Evolutionary conservation across 1,139 yeast species (phyloP).

Genomic region (Geotrichum cucujoidarum): DNA sequence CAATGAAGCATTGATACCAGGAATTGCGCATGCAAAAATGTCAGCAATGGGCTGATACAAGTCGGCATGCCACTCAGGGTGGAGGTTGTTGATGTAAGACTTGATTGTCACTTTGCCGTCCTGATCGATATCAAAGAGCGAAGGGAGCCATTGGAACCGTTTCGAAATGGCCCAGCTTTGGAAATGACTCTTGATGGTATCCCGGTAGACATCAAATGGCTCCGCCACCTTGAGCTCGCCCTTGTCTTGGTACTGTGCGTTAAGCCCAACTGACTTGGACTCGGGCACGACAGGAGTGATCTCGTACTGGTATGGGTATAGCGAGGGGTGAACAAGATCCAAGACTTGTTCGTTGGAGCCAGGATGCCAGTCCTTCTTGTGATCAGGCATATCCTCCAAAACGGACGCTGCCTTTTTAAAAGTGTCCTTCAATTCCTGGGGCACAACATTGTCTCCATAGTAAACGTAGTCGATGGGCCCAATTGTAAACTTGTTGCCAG

Average conservation of each 20-base stretch:
- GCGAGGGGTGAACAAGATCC: constrained; percentile 45
- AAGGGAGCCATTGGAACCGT: constrained; percentile 29
- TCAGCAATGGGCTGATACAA: constrained; percentile 36
- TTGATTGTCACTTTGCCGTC: constrained; percentile 25
- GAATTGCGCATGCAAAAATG: constrained; percentile 35
- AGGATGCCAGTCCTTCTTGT: constrained; percentile 40
- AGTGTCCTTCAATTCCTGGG: constrained; percentile 20
- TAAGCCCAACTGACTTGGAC: constrained; percentile 11
- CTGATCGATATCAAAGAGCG: constrained; percentile 21
- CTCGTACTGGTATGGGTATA: constrained; percentile 41
- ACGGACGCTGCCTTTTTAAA: constrained; percentile 12
- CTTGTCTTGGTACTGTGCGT: not conserved
- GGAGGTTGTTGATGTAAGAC: constrained; percentile 43
- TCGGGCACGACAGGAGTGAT: constrained; percentile 32
- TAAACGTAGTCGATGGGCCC: constrained; percentile 18
- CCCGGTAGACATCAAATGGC: not conserved
- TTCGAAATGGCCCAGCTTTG: constrained; percentile 24
- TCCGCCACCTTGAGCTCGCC: constrained; percentile 1
- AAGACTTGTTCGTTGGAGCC: constrained; percentile 39
- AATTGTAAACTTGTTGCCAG: constrained; percentile 16
- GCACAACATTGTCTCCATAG: constrained; percentile 20
- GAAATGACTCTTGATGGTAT: constrained; percentile 21
- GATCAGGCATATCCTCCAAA: constrained; percentile 53
- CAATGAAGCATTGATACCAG: constrained; percentile 37
- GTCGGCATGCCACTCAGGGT: constrained; percentile 33